Evolutionary conservation across 1,284 basidiomycete species (phyloP), one percentile per base, ranked within the genome.

Genomic region (Cryptococcus hybrid): DNA sequence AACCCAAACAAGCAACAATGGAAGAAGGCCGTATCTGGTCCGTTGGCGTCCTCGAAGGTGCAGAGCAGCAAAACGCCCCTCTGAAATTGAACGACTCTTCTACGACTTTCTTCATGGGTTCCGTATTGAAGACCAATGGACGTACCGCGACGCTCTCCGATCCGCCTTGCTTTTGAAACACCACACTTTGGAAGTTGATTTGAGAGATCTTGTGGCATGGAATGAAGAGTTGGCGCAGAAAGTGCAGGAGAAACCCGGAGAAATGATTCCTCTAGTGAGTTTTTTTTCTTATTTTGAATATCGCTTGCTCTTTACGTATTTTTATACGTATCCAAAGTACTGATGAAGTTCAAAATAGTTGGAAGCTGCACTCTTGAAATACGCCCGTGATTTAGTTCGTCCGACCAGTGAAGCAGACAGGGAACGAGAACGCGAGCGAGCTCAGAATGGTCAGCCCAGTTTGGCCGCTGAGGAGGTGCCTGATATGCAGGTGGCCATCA

Each of bases 141-240:
- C 90, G 59, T 96, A 96, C 79, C 84, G 61, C 36, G 95, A 99
- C 73, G 89, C 90, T 61, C 82, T 99, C 46, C 85, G 94, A 18
- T 90, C 87, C 48, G 96, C 94, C 69, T 78, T 98, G 42, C 83
- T 99, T 12, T 79, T 96, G 59, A 94, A 93, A 75, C 90, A 94
- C 65, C 87, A 94, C 70, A 84, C 92, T 15, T 84, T 99, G 24
- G 94, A 99, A 70, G 88, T 99, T 18, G 91, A 96, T 75, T 83
- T 99, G 63, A 85, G 88, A 50, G 92, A 99, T 78, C 79, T 99
- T 47, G 86, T 88, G 62, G 82, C 95, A 24, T 99, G 88, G 82
- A 93, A 94, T 70, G 92, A 96, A 67, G 90, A 95, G 71, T 82
- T 99, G 15, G 92, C 92, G 0, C 91, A 95, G 74, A 85, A 86